Base-by-base conservation (phyloP, 805 yeast species). In the Starmerella sp. region DNA sequence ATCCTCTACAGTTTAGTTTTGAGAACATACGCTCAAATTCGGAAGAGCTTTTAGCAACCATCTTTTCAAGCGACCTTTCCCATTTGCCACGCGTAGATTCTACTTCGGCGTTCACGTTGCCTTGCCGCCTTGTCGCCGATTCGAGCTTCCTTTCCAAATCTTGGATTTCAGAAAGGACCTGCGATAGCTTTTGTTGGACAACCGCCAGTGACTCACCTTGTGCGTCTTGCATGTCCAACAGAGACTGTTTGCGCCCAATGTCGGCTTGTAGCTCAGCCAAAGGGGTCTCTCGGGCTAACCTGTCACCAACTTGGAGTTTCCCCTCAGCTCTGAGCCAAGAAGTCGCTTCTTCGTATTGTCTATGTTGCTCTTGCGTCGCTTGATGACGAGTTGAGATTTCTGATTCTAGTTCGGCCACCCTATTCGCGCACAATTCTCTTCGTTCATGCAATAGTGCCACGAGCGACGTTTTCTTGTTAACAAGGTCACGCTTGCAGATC, bases 1-100 rank as follows among this genome's bases (percentile, higher is more conserved):
- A 81, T n/a, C 98, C 98, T 30, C 82, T 88, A 67, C 91, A 84
- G 1, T 95, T 95, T 35, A 89, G 89, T 9, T 78, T 73, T 5
- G 75, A 72, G 67, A 93, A 87, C 51, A 85, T 77, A 28, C 73
- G 71, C 13, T 84, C 71, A 69, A 90, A 93, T 54, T 82, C 80
- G 1, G 62, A 58, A 0, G 95, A 83, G 5, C 90, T 83, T 32
- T 71, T 67, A 2, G 60, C 59, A 0, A 86, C 79, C 47, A 86
- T 72, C 2, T 61, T 62, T 4, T 77, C 73, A 30, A 91, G 69
- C 58, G 77, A 75, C 1, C 82, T 80, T 60, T 82, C 89, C 86
- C 96, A 84, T 1, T 58, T 65, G 0, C 54, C 59, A 35, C 72
- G 67, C n/a, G 41, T 31, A 11, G 31, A 30, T 5, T 37, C 46